Evolutionary conservation across 352 stramenopile species (phyloP), one percentile per base, ranked within the genome.

Genomic region (Phytophthora kernoviae): DNA sequence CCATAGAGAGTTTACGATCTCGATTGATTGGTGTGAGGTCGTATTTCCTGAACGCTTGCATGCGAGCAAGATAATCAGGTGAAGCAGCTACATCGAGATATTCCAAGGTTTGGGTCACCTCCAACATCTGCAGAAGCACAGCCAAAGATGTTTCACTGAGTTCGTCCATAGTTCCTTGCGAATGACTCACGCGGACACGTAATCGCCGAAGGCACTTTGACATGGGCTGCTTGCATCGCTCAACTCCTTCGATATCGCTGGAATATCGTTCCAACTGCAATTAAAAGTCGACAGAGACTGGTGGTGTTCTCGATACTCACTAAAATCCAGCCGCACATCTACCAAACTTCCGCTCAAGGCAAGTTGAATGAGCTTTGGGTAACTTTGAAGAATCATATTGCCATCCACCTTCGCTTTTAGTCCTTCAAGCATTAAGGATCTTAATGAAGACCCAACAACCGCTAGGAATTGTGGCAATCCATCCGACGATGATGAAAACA

Each of bases 371-470:
- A 68, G 11, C 4, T 68, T 68, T 21, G 59, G 60, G 26, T 53
- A 68, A 41, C 45, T 63, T 2, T 42, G 45, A 56, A 58, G 30
- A 50, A 68, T 63, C 32, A 58, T 22, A 30, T 41, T 52, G 17
- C 39, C 27, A 15, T 62, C 58, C 20, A 62, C 34, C 5, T 47
- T 32, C 8, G 53, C 30, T 17, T 46, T 47, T 21, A 33, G 44
- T 26, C 55, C 52, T 33, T 57, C 40, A 26, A 68, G 55, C 2
- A 46, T 51, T 32, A 68, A 37, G 12, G 21, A 41, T n/a, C 32
- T n/a, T 20, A 68, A 47, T 11, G 59, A 58, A 18, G 51, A 45
- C 0, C 60, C 60, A 24, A 58, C 44, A 0, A 24, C 45, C 15
- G 53, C 60, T 27, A 68, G 27, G 9, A 62, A 26, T 7, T 39